Percentiles rank a stretch among this genome's conserved stretches.
Evolutionary conservation across 257 asterid species (phyloP).

Genomic region (Prunella vulgaris): DNA sequence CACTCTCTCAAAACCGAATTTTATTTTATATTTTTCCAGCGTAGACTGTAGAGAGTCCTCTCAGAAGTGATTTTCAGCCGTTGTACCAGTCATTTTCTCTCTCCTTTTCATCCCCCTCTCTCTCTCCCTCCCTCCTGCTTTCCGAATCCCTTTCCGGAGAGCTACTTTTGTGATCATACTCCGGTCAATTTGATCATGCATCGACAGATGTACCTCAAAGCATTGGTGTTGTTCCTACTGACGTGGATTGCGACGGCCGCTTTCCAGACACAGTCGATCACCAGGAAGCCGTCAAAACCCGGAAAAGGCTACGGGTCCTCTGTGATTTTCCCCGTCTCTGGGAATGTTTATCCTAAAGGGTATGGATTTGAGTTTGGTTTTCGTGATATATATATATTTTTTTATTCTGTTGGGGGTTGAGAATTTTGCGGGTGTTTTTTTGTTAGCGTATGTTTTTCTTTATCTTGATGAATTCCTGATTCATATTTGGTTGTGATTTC

Average conservation of each 20-base stretch:
- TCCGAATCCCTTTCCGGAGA: background rate
- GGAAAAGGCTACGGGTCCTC: slow-evolving; percentile 44
- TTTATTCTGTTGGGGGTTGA: background rate
- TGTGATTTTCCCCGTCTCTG: slow-evolving; percentile 63
- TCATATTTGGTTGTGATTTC: slow-evolving; percentile 9
- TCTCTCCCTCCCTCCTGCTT: background rate
- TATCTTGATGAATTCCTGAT: background rate
- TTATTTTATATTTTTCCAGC: too few relatives aligned
- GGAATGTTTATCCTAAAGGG: slow-evolving; percentile 93
- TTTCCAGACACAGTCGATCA: slow-evolving; percentile 26
- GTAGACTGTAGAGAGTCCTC: background rate
- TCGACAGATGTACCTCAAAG: slow-evolving; percentile 31
- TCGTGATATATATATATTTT: background rate
- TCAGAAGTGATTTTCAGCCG: background rate
- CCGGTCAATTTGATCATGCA: slow-evolving; percentile 8
- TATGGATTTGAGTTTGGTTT: slow-evolving; percentile 8
- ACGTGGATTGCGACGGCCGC: slow-evolving; percentile 38
- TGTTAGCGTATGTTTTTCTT: background rate
- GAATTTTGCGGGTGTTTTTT: background rate
- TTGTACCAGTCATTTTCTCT: background rate
- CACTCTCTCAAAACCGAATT: background rate
- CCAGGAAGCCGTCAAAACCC: slow-evolving; percentile 22
- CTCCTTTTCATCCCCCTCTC: background rate
- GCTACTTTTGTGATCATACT: background rate
- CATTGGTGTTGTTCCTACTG: slow-evolving; percentile 41